Evolutionary conservation across 2,329 filamentous ascomycete genomes (phyloP), one percentile per base, ranked within the genome.

Genomic region (Arthrocladium fulminans): DNA sequence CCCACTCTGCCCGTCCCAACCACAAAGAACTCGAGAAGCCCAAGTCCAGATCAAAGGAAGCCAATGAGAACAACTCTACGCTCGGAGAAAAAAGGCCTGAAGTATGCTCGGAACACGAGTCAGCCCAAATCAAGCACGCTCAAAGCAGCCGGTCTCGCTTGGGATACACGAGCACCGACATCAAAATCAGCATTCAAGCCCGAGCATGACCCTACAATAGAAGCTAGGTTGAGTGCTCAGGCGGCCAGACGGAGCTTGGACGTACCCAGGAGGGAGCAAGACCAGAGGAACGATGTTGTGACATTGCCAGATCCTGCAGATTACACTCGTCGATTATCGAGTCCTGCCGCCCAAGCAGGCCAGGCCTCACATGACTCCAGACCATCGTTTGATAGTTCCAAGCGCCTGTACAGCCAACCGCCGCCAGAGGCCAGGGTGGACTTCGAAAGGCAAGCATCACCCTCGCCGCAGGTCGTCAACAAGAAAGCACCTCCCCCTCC

Each of bases 101-200:
- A 68, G 12, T 72, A 72, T 47, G 67, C 71, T 39, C 69, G 76
- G 59, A 60, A 66, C 2, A 65, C 61, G 17, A 69, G 66, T 17
- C 60, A 71, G 39, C 65, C 69, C 45, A 70, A 64, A 41, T 71
- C 74, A 30, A 74, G 76, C 50, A 78, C 79, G 17, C 76, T 79
- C 15, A 79, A 76, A 57, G 80, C 80, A 2, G 80, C 80, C 2
- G 78, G 77, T 2, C 70, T 81, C 50, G 79, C 79, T n/a, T 83
- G 79, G 78, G 57, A 69, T 52, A 62, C 50, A 7, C 50, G 51
- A 23, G 67, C 58, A 60, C 67, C 59, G 60, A 47, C 48, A n/a
- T 46, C 35, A 35, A 52, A 38, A 12, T 50, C 49, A 10, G 37
- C 49, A n/a, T 30, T 39, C 7, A 47, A 56, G 41, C 53, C 53